Evolutionary conservation across 2,329 filamentous ascomycete genomes (phyloP), one percentile per base, ranked within the genome.

Genomic region (Lasiodiplodia hormozganensis): DNA sequence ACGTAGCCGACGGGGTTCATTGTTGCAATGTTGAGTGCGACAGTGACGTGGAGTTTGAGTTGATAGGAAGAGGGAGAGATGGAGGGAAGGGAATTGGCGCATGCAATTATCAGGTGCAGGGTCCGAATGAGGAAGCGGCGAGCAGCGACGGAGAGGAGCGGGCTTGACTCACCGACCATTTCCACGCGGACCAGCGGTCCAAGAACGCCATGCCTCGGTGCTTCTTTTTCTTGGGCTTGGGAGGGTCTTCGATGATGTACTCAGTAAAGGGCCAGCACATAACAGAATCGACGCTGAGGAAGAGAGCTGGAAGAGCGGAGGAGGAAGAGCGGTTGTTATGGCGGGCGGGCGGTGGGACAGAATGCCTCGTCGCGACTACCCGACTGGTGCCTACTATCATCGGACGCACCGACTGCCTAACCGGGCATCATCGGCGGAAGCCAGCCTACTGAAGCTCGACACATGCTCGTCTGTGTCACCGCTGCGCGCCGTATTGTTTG

Each of bases 201-300:
- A 14, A 23, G 21, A 2, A 28, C 6, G 28, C 28, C 36, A 58
- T 36, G 12, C 36, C 40, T 49, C 38, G 21, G 10, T 25, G 11
- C 28, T 65, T 31, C 28, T 31, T 66, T 38, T n/a, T 66, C 52
- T n/a, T 43, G n/a, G 10, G 23, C 52, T 47, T 58, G 23, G 65
- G 65, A 40, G 54, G 53, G 28, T 67, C 65, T 51, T 67, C 65
- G 53, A 67, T 34, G 6, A 31, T n/a, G 65, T 67, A 67, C 18
- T 67, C 65, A n/a, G 53, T 58, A 8, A 67, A 58, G 11, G 65
- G 65, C 65, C 65, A 67, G 23, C 60, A 64, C 60, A 64, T 64
- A 2, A 47, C n/a, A 49, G 60, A 18, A 7, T 21, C n/a, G 23
- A 25, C n/a, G 28, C 10, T n/a, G 11, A 4, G 5, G 57, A n/a